Percentiles rank a stretch among this genome's conserved stretches.
These are phyloP conservation scores for Aegilops sharonensis DNA, from an alignment of 176 grass and related monocot species.

Conservation along the genomic window DNA sequence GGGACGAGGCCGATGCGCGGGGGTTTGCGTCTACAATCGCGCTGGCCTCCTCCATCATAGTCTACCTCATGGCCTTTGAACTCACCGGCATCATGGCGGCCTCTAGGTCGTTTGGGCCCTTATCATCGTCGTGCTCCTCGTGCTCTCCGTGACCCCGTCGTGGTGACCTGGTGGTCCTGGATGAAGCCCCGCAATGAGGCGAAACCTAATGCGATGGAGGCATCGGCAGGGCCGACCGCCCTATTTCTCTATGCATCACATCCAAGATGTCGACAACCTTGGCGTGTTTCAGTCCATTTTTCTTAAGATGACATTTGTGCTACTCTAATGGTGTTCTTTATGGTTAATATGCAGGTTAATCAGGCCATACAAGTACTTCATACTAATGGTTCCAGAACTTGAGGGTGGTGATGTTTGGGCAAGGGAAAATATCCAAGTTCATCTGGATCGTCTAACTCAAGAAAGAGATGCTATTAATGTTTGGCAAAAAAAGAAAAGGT, in stretches of 20 bases:
- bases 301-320: too few species aligned
- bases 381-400: slow-evolving; percentile 65
- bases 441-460: too few species aligned
- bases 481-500: too few species aligned
- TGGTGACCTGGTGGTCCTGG: slow-evolving; percentile 40
- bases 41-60: slow-evolving; percentile 42
- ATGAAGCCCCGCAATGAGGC: background rate
- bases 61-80: slow-evolving; percentile 71
- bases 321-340: too few species aligned
- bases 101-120: slow-evolving; percentile 36
- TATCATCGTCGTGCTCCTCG: slow-evolving; percentile 40
- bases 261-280: background rate
- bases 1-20: too few species aligned
- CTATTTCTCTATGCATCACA: background rate
- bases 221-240: background rate
- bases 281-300: too few species aligned
- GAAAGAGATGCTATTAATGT: too few species aligned
- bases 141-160: slow-evolving; percentile 21
- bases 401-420: slow-evolving; percentile 37
- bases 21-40: background rate
- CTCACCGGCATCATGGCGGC: slow-evolving; percentile 48
- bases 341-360: slow-evolving; percentile 18
- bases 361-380: slow-evolving; percentile 17
- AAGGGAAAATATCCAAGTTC: background rate
- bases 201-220: slow-evolving; percentile 26